phyloP scores from a whole-genome alignment of 2,329 filamentous ascomycete genomes.

The Alternaria ethzedia region DNA sequence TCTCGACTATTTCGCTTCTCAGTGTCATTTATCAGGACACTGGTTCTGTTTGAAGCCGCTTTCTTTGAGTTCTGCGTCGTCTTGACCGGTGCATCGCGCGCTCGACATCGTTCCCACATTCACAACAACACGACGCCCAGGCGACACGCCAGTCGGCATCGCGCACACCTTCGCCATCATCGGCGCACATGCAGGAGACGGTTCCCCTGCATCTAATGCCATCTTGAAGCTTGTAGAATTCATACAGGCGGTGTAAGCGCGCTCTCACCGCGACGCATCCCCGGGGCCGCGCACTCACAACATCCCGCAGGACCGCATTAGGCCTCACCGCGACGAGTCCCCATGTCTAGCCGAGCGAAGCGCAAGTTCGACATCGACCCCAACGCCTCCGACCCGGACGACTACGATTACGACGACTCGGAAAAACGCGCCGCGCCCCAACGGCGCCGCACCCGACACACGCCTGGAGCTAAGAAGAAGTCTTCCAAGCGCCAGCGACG shows the following conservation, averaged over 20 bases:
- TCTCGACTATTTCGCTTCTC: slow-evolving; percentile 14
- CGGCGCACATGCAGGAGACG: slow-evolving; percentile 29
- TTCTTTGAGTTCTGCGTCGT: slow-evolving; percentile 2
- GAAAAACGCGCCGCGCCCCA: slow-evolving; percentile 37
- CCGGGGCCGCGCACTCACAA: slow-evolving; percentile 25
- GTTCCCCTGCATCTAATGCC: slow-evolving; percentile 33
- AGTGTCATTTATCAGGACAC: slow-evolving; percentile 18
- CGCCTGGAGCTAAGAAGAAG: slow-evolving; percentile 38
- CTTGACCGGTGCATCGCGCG: slow-evolving; percentile 24
- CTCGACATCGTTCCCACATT: slow-evolving; percentile 15
- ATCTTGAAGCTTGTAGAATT: slow-evolving; percentile 13
- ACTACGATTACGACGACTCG: slow-evolving; percentile 46
- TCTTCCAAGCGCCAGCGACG: slow-evolving; percentile 43
- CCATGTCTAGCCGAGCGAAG: slow-evolving; percentile 50
- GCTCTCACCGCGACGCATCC: slow-evolving; percentile 13
- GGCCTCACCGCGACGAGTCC: slow-evolving; percentile 29
- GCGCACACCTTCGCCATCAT: slow-evolving; percentile 20
- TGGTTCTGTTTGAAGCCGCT: slow-evolving; percentile 15
- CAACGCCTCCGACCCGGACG: slow-evolving; percentile 49
- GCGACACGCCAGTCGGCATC: slow-evolving; percentile 25
- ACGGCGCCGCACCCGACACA: slow-evolving; percentile 36
- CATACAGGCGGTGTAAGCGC: slow-evolving; percentile 35
- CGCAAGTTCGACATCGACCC: slow-evolving; percentile 50
- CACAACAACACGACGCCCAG: slow-evolving; percentile 31
- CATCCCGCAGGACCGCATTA: slow-evolving; percentile 24